Conservation (phyloP, 441 rosid genomes). For the Populus hybrid region DNA sequence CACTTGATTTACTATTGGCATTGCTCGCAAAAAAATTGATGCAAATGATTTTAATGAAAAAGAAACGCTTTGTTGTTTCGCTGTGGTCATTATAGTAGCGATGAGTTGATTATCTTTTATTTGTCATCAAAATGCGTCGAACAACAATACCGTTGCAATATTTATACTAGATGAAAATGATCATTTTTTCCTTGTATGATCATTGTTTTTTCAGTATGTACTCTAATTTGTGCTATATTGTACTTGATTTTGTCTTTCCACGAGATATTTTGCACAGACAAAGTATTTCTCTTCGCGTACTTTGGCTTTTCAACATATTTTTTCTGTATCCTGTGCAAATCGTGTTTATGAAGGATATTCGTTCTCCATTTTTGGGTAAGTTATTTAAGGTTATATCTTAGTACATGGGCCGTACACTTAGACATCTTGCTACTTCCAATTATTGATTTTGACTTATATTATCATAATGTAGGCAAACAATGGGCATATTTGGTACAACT, state of each 20-base stretch:
- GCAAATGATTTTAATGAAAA: too few species aligned
- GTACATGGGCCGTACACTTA: background rate
- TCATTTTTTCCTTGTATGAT: background rate
- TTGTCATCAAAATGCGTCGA: background rate
- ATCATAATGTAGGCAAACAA: slow-evolving; percentile 42
- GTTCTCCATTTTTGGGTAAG: slow-evolving; percentile 84
- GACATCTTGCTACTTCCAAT: slow-evolving; percentile 8
- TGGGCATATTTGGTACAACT: slow-evolving; percentile 74
- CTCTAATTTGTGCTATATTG: slow-evolving; percentile 24
- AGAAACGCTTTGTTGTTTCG: background rate
- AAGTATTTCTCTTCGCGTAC: slow-evolving; percentile 48
- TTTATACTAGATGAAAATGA: background rate
- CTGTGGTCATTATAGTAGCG: background rate
- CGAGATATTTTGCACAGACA: slow-evolving; percentile 62
- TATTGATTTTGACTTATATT: slow-evolving; percentile 8
- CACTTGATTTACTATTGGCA: background rate
- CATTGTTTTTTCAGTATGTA: background rate
- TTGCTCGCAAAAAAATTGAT: too few species aligned
- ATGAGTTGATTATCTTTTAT: background rate
- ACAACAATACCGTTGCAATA: background rate
- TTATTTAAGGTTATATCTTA: slow-evolving; percentile 5
- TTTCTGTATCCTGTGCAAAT: too few species aligned
- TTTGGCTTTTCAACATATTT: slow-evolving; percentile 75
- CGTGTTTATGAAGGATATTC: slow-evolving; percentile 89
- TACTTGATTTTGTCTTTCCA: slow-evolving; percentile 33